Evolutionary conservation across 202 grass and related monocot species (phyloP), one percentile per base, ranked within the genome.

Genomic region (Saccharum hybrid): DNA sequence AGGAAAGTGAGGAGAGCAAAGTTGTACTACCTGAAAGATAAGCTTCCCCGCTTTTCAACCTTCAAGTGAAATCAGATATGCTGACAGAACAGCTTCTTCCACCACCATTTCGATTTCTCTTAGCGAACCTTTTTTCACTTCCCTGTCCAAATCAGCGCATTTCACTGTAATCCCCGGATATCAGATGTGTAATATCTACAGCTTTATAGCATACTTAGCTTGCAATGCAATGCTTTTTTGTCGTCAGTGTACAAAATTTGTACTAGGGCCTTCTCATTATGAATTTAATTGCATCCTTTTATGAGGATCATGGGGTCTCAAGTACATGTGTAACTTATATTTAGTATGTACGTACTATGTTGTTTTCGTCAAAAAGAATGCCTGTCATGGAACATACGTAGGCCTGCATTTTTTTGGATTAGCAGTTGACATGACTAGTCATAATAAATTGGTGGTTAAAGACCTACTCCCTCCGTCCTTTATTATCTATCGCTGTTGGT

Each of bases 1-100:
- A 96, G 89, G 79, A 95, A 99, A 81, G 97, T 99, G 76, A 94
- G 93, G 73, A 94, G 97, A 87, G 97, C 93, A 77, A 99, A 94
- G 68, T 69, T 99, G 67, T 99, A 92, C 80, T 99, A 99, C 80
- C 84, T 96, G 83, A 94, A 92, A 80, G 72, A 94, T 71, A 96
- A 96, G 81, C 97, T 99, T 79, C 97, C 93, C 39, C 93, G 97
- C 69, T 84, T 99, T 81, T 96, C 91, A 33, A 99, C 97, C 52
- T 96, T 99, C 93, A 99, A 99, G 90, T 96, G 90, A 91, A 85
- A 88, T 85, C 21, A 84, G 66, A 82, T 72, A 74, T 28, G n/a
- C 14, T 2, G 9, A 52, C 40, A 12, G 34, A 79, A 69, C 62
- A 61, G 28, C 66, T 78, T 72, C 83, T 87, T 57, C 23, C n/a